A percentile compares a stretch with the other conserved stretches of the same genome.
phyloP scores from a whole-genome alignment of 352 stramenopile species.

The Pilasporangium apinafurcum region DNA sequence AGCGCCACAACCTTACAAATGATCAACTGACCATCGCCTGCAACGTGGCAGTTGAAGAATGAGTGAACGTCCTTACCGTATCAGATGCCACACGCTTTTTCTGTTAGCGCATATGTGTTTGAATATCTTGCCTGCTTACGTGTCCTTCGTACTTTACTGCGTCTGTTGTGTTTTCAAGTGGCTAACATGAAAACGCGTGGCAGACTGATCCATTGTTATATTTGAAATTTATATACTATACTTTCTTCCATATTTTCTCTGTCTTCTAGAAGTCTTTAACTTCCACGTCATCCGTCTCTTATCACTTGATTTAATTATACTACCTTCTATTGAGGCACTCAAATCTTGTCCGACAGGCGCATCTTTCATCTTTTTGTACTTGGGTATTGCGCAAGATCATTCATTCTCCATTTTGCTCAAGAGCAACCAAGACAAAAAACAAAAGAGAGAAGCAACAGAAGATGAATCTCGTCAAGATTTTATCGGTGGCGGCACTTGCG shows the following conservation, averaged over 20 bases:
- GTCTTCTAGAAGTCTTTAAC: constrained; percentile 16
- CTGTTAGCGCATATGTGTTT: no score
- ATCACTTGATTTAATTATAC: constrained; percentile 7
- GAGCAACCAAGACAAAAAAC: not conserved
- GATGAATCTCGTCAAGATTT: constrained; percentile 67
- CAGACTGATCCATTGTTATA: constrained; percentile 8
- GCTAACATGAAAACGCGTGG: constrained; percentile 19
- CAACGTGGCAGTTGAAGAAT: no score
- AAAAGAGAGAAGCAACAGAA: constrained; percentile 19
- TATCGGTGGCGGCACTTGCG: constrained; percentile 35
- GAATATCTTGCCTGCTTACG: no score
- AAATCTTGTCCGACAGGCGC: no score
- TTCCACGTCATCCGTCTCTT: not conserved
- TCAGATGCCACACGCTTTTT: no score
- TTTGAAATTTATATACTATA: constrained; percentile 19
- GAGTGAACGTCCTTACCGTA: no score
- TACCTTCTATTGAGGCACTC: not conserved
- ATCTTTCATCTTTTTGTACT: not conserved
- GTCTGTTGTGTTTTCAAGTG: constrained; percentile 3
- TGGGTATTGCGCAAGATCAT: not conserved
- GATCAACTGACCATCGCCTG: no score
- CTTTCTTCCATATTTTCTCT: constrained; percentile 6
- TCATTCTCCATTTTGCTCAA: constrained; percentile 58
- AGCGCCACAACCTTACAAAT: no score
- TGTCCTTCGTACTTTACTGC: constrained; percentile 1